Evolutionary conservation across 129 eudicot genomes (phyloP).

Genomic region (Dittrichia graveolens): DNA sequence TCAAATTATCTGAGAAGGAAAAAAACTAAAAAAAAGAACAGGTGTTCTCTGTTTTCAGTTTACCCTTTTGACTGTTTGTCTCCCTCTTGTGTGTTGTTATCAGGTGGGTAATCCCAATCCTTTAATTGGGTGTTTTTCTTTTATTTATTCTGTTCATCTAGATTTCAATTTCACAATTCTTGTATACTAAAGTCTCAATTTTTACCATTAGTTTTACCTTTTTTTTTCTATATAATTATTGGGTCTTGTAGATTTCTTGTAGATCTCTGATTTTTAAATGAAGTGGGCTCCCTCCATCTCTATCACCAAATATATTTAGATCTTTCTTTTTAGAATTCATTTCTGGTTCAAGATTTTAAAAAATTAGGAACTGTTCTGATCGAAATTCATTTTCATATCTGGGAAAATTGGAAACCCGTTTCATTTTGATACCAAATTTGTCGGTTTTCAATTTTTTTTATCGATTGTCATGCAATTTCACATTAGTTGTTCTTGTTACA

Average conservation of each 20-base stretch:
- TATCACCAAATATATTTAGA: background rate
- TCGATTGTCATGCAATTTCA: background rate
- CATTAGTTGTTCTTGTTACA: conserved; percentile 4
- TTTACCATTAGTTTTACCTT: background rate
- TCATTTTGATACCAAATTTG: background rate
- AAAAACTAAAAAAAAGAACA: background rate
- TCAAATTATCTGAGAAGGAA: background rate
- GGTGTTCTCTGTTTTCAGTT: background rate
- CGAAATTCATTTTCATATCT: background rate
- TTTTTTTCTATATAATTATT: background rate
- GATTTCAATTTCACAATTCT: background rate
- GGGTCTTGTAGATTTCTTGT: background rate
- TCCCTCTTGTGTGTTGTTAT: background rate
- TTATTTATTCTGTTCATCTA: background rate
- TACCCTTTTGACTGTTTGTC: conserved; percentile 26
- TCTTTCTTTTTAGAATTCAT: background rate
- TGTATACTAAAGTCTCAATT: conserved; percentile 12
- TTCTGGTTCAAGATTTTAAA: conserved; percentile 8
- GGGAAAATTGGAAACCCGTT: background rate
- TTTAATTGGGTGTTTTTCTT: background rate
- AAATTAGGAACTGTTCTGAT: background rate
- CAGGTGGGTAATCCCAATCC: conserved; percentile 16
- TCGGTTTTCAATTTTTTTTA: background rate
- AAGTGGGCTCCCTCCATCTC: conserved; percentile 6
- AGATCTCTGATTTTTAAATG: conserved; percentile 23